phyloP scores from a whole-genome alignment of 2,329 filamentous ascomycete genomes.

The Apiospora rasikravindrae region DNA sequence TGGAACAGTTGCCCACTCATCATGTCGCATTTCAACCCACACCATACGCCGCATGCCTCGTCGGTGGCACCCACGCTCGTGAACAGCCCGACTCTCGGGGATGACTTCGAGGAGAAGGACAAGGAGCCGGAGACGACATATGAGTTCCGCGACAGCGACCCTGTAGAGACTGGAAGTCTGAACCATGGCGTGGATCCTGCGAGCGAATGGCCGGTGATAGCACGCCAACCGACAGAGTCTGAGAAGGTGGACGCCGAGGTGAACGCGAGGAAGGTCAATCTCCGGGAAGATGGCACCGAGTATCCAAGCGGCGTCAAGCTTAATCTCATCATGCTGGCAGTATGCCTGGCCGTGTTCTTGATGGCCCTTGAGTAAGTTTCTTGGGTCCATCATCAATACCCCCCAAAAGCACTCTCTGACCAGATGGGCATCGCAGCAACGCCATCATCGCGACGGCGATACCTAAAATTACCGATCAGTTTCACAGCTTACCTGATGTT shows the following conservation, averaged over 20 bases:
- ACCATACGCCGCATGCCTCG: background rate
- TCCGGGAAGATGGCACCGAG: constrained; percentile 44
- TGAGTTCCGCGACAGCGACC: background rate
- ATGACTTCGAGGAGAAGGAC: background rate
- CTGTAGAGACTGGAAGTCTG: background rate
- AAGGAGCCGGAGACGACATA: background rate
- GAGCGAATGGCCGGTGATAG: background rate
- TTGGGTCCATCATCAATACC: constrained; percentile 17
- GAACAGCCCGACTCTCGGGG: background rate
- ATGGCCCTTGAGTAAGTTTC: constrained; percentile 47
- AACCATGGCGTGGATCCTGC: background rate
- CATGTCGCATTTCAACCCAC: background rate
- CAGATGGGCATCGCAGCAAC: constrained; percentile 28
- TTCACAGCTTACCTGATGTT: constrained; percentile 49
- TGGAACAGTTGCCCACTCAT: background rate
- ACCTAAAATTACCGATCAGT: constrained; percentile 45
- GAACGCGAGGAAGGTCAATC: constrained; percentile 23
- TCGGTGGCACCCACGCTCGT: background rate
- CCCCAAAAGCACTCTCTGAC: background rate
- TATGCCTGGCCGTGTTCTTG: constrained; percentile 51
- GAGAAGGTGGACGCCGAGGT: background rate
- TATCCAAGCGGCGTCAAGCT: constrained; percentile 46
- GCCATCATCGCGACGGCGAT: constrained; percentile 48
- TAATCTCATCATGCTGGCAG: constrained; percentile 46
- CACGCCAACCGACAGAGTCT: background rate